These are phyloP conservation scores for Tolypocladium paradoxum DNA, from an alignment of 2,329 filamentous ascomycete genomes.

Conservation along the genomic window DNA sequence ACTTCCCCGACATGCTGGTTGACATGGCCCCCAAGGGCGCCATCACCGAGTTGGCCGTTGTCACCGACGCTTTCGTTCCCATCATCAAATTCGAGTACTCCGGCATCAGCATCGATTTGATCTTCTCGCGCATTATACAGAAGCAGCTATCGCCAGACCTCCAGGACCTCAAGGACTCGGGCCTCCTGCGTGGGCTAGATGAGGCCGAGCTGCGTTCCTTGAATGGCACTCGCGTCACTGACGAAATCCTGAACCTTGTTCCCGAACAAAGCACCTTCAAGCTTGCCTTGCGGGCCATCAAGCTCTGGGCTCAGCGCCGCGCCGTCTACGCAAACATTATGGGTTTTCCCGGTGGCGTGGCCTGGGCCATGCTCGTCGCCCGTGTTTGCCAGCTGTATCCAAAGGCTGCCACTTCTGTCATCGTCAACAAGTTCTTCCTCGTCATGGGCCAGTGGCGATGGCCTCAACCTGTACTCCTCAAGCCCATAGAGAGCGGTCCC, in stretches of 20 bases:
- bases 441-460: slow-evolving; percentile 88
- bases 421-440: slow-evolving; percentile 89
- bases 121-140: slow-evolving; percentile 67
- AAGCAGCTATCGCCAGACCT: slow-evolving; percentile 57
- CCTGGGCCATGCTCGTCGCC: slow-evolving; percentile 96
- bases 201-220: slow-evolving; percentile 80
- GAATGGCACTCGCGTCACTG: slow-evolving; percentile 89
- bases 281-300: slow-evolving; percentile 80
- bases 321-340: slow-evolving; percentile 95
- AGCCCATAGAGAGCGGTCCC: slow-evolving; percentile 72
- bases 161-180: slow-evolving; percentile 69
- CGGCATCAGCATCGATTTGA: slow-evolving; percentile 89
- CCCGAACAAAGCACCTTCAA: slow-evolving; percentile 86
- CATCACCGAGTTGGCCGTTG: slow-evolving; percentile 74
- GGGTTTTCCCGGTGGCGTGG: slow-evolving; percentile 91
- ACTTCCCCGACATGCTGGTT: slow-evolving; percentile 72
- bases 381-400: slow-evolving; percentile 94
- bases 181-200: slow-evolving; percentile 73
- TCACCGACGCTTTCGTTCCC: slow-evolving; percentile 85
- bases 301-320: slow-evolving; percentile 88
- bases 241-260: slow-evolving; percentile 81
- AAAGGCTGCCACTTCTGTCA: slow-evolving; percentile 75
- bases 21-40: slow-evolving; percentile 67
- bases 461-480: slow-evolving; percentile 87
- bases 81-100: slow-evolving; percentile 95